Base-by-base conservation (phyloP, 2,329 filamentous ascomycete species). In the Alternaria brassicicola region DNA sequence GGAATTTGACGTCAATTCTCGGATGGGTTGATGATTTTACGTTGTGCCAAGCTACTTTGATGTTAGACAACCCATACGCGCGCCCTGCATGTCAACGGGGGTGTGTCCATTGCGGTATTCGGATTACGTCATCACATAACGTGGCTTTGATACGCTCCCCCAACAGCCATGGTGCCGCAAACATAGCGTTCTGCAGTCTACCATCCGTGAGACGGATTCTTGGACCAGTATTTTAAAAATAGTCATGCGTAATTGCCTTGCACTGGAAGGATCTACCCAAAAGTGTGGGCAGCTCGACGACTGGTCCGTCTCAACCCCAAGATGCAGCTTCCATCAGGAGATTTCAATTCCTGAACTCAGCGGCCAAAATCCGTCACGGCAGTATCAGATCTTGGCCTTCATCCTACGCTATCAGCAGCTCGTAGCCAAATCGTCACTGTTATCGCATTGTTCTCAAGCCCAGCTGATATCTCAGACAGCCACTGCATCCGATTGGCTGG, bases 401-500 rank as follows among this genome's bases (percentile, higher is more conserved):
- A 6, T 15, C 15, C 15, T 25, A 12, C 10, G 13, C 33, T 36
- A 36, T 33, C 19, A 23, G 19, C 28, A 31, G 12, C 43, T 46
- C 28, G 9, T 38, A 31, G 31, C 12, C 23, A 4, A n/a, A n/a
- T 7, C 28, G 23, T 33, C 19, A 3, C 10, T 23, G 28, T 47
- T 47, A 33, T 47, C 43, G 19, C 13, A 23, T 47, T 13, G 28
- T 17, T 47, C 19, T 21, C 30, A 25, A 21, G 9, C 12, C 21
- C 31, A 38, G 13, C 21, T 31, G 15, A 15, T 35, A 49, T 38
- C 46, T 49, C 15, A 19, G 6, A 12, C 12, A 28, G 25, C 46
- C 21, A 49, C n/a, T 19, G 15, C 25, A 35, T 39, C 52, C 43
- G 45, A 55, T 55, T 48, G 48, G 46, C n/a, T 25, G 47, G 47